Evolutionary conservation across 2,329 filamentous ascomycete genomes (phyloP), one percentile per base, ranked within the genome.

Genomic region (Penicillium sp.): DNA sequence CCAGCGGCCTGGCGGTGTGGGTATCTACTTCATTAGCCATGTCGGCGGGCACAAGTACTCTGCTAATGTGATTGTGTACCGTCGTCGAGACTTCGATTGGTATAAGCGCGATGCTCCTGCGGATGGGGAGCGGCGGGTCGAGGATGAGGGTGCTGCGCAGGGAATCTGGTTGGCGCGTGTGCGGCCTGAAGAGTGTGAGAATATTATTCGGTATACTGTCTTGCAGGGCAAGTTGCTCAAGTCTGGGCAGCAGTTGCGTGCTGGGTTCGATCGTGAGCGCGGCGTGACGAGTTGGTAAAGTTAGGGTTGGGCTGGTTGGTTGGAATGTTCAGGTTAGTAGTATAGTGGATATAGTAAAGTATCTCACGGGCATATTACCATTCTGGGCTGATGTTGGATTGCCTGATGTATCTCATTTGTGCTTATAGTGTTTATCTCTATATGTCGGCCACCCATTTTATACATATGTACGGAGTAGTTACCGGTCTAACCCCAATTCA

Each of bases 41-140:
- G 92, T 97, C 3, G 94, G 94, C 29, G 94, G 94, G 0, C 94
- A 99, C 79, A 97, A 97, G 78, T 97, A 96, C 77, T 87, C 88
- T 46, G 94, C 94, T 29, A 99, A 99, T 68, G 86, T 97, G 66
- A 90, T 99, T 79, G 81, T 99, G 1, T 97, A 99, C 74, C 84
- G 94, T 10, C 82, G 83, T 19, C 79, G 81, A 8, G 75, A 72
- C 60, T 70, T 74, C 25, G 70, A 73, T 5, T 75, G 73, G 72
- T 71, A 72, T 52, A 67, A 67, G 56, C 62, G 60, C 15, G 66
- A 65, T n/a, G n/a, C 21, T 36, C 9, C 45, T 47, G 45, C 33
- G 45, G 50, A 56, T 55, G 65, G 53, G 21, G 62, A 48, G 9
- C 76, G 76, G 2, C 65, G 72, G 38, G 65, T 72, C 47, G 72